phyloP scores from a whole-genome alignment of 2,329 filamentous ascomycete genomes.

The Zelopaecilomyces penicillatus region DNA sequence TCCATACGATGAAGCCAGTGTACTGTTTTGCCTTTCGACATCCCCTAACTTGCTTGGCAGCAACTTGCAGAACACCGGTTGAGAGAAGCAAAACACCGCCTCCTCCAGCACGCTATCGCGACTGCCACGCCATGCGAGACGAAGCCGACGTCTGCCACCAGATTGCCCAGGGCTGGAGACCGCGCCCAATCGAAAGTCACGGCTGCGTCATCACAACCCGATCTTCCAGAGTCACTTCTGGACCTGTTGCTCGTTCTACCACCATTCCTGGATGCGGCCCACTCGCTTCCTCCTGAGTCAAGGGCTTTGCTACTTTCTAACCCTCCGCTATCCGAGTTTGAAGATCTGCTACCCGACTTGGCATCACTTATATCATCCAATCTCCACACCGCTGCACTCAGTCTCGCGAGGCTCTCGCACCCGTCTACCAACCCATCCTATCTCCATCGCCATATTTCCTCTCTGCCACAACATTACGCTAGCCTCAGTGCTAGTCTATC shows the following conservation, averaged over 20 bases:
- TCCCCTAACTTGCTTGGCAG: slow-evolving; percentile 20
- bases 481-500: slow-evolving; percentile 27
- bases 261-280: slow-evolving; percentile 32
- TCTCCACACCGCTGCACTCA: slow-evolving; percentile 41
- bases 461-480: slow-evolving; percentile 33
- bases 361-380: slow-evolving; percentile 37
- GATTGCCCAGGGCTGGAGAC: slow-evolving; percentile 6
- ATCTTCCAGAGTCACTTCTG: slow-evolving; percentile 36
- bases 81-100: slow-evolving; percentile 38
- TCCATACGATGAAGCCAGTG: not conserved
- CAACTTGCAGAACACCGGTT: slow-evolving; percentile 42
- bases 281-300: slow-evolving; percentile 27
- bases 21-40: not conserved
- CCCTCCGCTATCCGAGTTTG: slow-evolving; percentile 41
- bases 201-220: slow-evolving; percentile 8
- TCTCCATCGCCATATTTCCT: slow-evolving; percentile 48
- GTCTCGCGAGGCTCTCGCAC: slow-evolving; percentile 39
- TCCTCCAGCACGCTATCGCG: slow-evolving; percentile 43
- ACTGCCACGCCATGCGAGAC: slow-evolving; percentile 29
- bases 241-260: slow-evolving; percentile 49
- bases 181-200: slow-evolving; percentile 11
- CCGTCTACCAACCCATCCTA: slow-evolving; percentile 46
- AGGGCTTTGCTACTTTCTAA: slow-evolving; percentile 38
- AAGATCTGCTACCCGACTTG: slow-evolving; percentile 39
- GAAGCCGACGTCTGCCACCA: slow-evolving; percentile 8